Evolutionary conservation across 768 basidiomycete species (phyloP).

Genomic region (Lyophyllum semitale): DNA sequence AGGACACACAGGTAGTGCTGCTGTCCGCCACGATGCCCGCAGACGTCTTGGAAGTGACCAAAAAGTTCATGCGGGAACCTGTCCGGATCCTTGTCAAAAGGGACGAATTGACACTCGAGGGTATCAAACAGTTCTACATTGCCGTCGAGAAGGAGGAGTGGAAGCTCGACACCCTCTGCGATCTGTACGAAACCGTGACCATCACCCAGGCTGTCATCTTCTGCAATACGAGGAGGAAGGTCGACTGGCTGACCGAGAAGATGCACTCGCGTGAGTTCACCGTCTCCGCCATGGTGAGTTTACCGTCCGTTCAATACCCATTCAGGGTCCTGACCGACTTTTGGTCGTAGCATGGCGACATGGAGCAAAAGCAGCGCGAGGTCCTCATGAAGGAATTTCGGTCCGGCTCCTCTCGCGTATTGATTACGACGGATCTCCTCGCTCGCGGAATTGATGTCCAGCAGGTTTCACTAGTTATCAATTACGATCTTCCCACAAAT

Average conservation of each 20-base stretch:
- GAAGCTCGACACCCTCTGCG: constrained; percentile 98
- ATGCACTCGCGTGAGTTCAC: constrained; percentile 97
- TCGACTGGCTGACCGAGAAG: constrained; percentile 98
- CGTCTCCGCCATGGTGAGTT: constrained; percentile 89
- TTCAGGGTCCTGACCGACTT: neutral
- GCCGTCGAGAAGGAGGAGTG: constrained; percentile 99
- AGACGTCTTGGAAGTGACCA: constrained; percentile 97
- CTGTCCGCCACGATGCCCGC: constrained; percentile 97
- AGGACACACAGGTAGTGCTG: constrained; percentile 95
- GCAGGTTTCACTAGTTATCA: constrained; percentile 94
- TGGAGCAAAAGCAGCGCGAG: constrained; percentile 97
- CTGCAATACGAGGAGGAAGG: constrained; percentile 98
- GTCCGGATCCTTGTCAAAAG: constrained; percentile 97
- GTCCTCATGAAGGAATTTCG: constrained; percentile 99
- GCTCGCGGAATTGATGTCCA: constrained; percentile 99
- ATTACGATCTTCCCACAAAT: constrained; percentile 91
- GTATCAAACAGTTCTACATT: constrained; percentile 99
- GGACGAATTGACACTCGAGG: constrained; percentile 97
- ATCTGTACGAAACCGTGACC: constrained; percentile 97
- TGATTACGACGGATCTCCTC: constrained; percentile 97
- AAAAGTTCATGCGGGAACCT: constrained; percentile 99
- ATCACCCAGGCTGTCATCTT: constrained; percentile 99
- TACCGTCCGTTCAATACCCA: too few relatives aligned
- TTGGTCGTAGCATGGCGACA: constrained; percentile 86
- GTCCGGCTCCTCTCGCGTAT: constrained; percentile 94